Conservation (phyloP, 2,329 filamentous ascomycete species). For the Pseudogymnoascus sp. region DNA sequence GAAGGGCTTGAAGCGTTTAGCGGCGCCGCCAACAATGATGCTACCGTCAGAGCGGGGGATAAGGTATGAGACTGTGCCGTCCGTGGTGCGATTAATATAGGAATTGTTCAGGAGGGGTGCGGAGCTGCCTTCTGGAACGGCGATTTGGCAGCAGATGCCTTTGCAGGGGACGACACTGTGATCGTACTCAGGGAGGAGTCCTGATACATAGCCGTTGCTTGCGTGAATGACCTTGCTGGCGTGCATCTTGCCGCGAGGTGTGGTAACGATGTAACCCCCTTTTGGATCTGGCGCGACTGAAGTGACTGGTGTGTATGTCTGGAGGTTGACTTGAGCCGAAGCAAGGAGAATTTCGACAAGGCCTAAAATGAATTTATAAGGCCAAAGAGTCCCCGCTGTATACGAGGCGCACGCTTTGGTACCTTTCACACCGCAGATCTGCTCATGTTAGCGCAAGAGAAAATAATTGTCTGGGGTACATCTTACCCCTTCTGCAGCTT, state of each 20-base stretch:
- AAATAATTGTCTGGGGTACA: no score
- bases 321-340: no score
- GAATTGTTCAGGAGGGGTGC: slow-evolving; percentile 17
- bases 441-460: no score
- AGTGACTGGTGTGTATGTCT: no score
- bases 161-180: slow-evolving; percentile 55
- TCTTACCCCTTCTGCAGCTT: no score
- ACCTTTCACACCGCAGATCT: slow-evolving; percentile 21
- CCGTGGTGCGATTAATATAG: slow-evolving; percentile 13
- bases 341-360: slow-evolving; percentile 32
- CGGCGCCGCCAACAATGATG: slow-evolving; percentile 34
- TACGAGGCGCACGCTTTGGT: slow-evolving; percentile 16
- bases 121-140: slow-evolving; percentile 15
- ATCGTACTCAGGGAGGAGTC: slow-evolving; percentile 48
- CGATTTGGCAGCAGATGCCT: slow-evolving; percentile 33
- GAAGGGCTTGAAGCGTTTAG: slow-evolving; percentile 24
- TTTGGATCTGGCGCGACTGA: no score
- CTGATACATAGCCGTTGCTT: slow-evolving; percentile 59
- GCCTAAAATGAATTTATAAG: slow-evolving; percentile 50
- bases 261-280: slow-evolving; percentile 31
- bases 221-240: slow-evolving; percentile 52
- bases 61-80: slow-evolving; percentile 19
- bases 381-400: slow-evolving; percentile 34
- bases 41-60: slow-evolving; percentile 25
- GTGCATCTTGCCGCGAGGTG: slow-evolving; percentile 43